Evolutionary conservation across 1,284 basidiomycete genomes (phyloP).

Genomic region (Microbotryomycetes sp.): DNA sequence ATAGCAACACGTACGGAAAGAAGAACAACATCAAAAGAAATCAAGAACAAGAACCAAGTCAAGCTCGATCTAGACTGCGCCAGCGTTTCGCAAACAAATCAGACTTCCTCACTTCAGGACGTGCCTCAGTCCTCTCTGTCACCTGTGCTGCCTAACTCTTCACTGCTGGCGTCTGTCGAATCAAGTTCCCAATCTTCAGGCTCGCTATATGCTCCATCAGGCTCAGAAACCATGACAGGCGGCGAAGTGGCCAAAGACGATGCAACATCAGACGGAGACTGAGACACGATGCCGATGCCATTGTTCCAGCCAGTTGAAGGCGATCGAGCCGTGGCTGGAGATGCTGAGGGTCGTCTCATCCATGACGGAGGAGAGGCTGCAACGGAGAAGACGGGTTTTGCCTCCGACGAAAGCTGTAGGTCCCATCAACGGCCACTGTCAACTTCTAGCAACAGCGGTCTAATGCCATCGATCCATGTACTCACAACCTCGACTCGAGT

Average conservation of each 20-base stretch:
- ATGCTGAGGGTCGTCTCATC: constrained; percentile 15
- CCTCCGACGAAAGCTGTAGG: constrained; percentile 45
- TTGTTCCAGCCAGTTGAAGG: not conserved
- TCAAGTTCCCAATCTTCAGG: constrained; percentile 10
- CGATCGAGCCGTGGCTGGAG: constrained; percentile 8
- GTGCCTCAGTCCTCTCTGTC: too few relatives aligned
- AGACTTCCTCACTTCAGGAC: too few relatives aligned
- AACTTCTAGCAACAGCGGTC: not conserved
- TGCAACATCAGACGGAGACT: not conserved
- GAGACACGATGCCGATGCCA: too few relatives aligned
- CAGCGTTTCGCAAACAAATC: too few relatives aligned
- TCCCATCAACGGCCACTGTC: not conserved
- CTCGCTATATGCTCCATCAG: constrained; percentile 9
- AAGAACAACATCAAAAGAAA: too few relatives aligned
- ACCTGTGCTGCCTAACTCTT: not conserved
- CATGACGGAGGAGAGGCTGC: constrained; percentile 32
- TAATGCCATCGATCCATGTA: not conserved
- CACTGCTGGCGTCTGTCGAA: constrained; percentile 5
- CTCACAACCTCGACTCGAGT: constrained; percentile 46
- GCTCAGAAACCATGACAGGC: not conserved
- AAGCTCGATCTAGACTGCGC: too few relatives aligned
- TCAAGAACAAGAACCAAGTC: too few relatives aligned
- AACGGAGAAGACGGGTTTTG: constrained; percentile 41
- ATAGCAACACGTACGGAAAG: too few relatives aligned
- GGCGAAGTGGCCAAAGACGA: not conserved